phyloP scores from a whole-genome alignment of 139 green algal species.

The Ulvella scutata region DNA sequence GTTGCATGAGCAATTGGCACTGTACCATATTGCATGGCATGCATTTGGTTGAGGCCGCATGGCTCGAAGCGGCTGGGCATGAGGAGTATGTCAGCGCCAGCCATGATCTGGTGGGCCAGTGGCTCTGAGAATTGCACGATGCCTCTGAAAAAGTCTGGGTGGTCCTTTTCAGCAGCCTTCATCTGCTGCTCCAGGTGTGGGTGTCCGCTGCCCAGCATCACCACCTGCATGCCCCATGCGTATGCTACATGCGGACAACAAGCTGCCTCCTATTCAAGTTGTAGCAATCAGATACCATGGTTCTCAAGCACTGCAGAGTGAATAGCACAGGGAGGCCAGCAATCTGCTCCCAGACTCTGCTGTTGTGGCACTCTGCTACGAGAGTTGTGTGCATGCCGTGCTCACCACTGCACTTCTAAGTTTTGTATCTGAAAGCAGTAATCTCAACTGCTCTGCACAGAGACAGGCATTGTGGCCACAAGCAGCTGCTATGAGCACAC shows the following conservation, averaged over 20 bases:
- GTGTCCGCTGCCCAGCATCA: conserved; percentile 63
- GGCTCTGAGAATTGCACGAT: conserved; percentile 67
- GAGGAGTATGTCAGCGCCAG: conserved; percentile 67
- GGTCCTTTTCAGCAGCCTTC: conserved; percentile 19
- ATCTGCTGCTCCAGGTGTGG: conserved; percentile 47
- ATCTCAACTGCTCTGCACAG: too few species aligned
- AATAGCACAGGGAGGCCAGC: too few species aligned
- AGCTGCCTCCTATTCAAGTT: too few species aligned
- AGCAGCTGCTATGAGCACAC: neutral
- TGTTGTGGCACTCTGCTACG: too few species aligned
- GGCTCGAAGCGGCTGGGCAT: conserved; percentile 84
- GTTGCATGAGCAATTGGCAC: conserved; percentile 70
- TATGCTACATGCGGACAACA: too few species aligned
- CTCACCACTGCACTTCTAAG: too few species aligned
- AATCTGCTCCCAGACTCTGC: too few species aligned
- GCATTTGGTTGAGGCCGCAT: conserved; percentile 72
- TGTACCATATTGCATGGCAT: conserved; percentile 58
- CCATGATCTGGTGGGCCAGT: conserved; percentile 65
- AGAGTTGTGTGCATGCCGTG: too few species aligned
- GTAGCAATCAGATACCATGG: too few species aligned
- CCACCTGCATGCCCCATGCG: conserved; percentile 30
- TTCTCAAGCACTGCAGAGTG: too few species aligned
- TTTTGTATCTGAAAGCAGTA: too few species aligned
- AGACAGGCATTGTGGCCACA: too few species aligned
- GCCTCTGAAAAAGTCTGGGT: conserved; percentile 33